Base-by-base conservation (phyloP, 2,329 filamentous ascomycete genomes). In the Magnaporthiopsis rhizophila region DNA sequence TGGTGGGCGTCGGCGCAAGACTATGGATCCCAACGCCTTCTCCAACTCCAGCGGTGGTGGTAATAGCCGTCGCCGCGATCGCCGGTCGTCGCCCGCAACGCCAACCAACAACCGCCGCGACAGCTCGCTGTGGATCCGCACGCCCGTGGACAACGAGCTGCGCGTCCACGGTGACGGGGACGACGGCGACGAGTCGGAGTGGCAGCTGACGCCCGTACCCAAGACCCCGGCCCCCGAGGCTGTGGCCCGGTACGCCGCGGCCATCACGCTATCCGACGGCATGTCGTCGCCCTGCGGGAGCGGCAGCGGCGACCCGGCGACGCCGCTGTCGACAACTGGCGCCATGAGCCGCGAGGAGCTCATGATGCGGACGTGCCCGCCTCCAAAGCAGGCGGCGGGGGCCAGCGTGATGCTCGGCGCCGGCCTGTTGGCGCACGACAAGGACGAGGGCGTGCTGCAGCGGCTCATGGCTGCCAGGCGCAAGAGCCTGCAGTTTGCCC, bases 401-500 rank as follows among this genome's bases (percentile, higher is more conserved):
- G 30, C 26, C 11, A 26, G 21, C 32, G 21, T n/a, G 50, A 15
- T 58, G 62, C 71, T 82, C 62, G 80, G 79, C 15, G 71, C 75
- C 6, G 78, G 79, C 0, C 73, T 84, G 5, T 71, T 86, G 64
- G 75, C 74, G 64, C 75, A 74, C 62, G 78, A 83, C 62, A 84
- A 84, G 74, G 82, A 87, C 69, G 78, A 84, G 69, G 78, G 78
- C 26, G 79, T 89, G 64, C 77, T 86, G 66, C 81, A 85, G 75
- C 81, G 86, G 61, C 77, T 93, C 66, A 86, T 90, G 81, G 86
- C 88, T 13, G 89, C 89, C 0, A 81, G 89, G 66, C 82, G 90
- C 66, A 92, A 91, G 83, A 94, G 89, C 71, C 73, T 92, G 74
- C 89, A 91, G 71, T 92, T 88, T 78, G 89, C 89, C 38, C 90